phyloP scores from a whole-genome alignment of 257 asterid genomes.

The Galeopsis tetrahit region DNA sequence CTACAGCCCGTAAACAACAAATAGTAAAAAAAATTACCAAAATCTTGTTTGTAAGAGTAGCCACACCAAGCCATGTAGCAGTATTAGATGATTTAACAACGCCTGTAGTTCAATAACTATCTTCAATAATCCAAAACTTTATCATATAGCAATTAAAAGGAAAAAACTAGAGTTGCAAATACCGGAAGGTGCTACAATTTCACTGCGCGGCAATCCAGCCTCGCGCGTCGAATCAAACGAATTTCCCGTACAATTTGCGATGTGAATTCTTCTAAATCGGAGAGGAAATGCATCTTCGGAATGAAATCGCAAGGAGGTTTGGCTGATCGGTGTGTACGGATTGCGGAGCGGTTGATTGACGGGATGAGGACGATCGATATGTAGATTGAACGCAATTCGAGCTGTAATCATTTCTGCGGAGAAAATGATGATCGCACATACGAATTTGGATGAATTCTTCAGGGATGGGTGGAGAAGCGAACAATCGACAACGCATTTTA shows the following conservation, averaged over 20 bases:
- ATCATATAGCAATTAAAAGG: neutral
- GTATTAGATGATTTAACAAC: slow-evolving; percentile 25
- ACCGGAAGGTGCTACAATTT: slow-evolving; percentile 27
- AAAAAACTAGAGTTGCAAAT: neutral
- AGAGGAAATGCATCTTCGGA: slow-evolving; percentile 22
- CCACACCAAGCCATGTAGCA: slow-evolving; percentile 47
- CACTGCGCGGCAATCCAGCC: slow-evolving; percentile 17
- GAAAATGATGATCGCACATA: neutral
- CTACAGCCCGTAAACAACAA: neutral
- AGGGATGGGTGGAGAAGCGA: neutral
- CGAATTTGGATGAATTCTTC: neutral
- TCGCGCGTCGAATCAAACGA: slow-evolving; percentile 20
- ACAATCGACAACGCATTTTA: slow-evolving; percentile 21
- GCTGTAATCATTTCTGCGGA: slow-evolving; percentile 37
- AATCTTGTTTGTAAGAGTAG: slow-evolving; percentile 51
- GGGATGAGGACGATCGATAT: slow-evolving; percentile 3
- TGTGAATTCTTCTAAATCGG: slow-evolving; percentile 30
- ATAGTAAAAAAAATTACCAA: slow-evolving; percentile 39
- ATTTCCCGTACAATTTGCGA: slow-evolving; percentile 23
- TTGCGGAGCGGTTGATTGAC: slow-evolving; percentile 11
- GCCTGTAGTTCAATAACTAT: slow-evolving; percentile 28
- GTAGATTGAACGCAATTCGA: slow-evolving; percentile 26
- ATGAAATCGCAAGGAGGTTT: slow-evolving; percentile 22
- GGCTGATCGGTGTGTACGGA: slow-evolving; percentile 24
- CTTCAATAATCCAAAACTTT: neutral